Evolutionary conservation across 129 eudicot species (phyloP), one percentile per base, ranked within the genome.

Genomic region (Flaveria brownii): DNA sequence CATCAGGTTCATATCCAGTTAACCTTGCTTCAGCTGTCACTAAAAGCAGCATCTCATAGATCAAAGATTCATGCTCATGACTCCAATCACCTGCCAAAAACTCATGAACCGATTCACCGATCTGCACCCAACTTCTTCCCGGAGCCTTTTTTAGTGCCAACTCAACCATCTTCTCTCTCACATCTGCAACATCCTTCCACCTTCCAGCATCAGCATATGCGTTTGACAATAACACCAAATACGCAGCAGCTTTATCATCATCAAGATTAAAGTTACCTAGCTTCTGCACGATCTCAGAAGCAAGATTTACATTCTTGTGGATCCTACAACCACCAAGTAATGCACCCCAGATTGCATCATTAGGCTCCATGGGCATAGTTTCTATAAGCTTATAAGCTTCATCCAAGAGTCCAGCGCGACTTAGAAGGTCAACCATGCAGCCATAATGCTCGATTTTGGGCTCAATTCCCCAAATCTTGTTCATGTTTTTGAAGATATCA

Each of bases 321-420:
- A 84, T 92, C 64, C 84, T 85, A 68, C 96, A 89, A 25, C 91
- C 96, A 62, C 91, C 89, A 71, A 92, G 88, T 68, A 92, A 80
- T 2, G 97, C 90, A 23, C 96, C 97, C 97, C 93, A 92, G 1
- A 89, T 82, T 4, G 80, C 87, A 56, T 89, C 88, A 20, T 92
- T 92, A 26, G 96, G 91, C 68, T 84, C 78, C 88, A 89, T 84
- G 3, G 89, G 90, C 96, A 92, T 89, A 16, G 78, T 51, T 60
- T 79, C 83, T 0, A 92, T 78, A 18, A 89, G 81, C 80, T 46
- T 71, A 15, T 33, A 55, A 1, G 97, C 97, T 81, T 91, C 96
- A n/a, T 85, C 85, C 23, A 91, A 80, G 8, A 72, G 64, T 5
- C 97, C 96, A 47, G 88, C 95, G n/a, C 92, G 90, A 45, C 96